phyloP scores from a whole-genome alignment of 2,329 filamentous ascomycete genomes.

The Xylaria sp. region DNA sequence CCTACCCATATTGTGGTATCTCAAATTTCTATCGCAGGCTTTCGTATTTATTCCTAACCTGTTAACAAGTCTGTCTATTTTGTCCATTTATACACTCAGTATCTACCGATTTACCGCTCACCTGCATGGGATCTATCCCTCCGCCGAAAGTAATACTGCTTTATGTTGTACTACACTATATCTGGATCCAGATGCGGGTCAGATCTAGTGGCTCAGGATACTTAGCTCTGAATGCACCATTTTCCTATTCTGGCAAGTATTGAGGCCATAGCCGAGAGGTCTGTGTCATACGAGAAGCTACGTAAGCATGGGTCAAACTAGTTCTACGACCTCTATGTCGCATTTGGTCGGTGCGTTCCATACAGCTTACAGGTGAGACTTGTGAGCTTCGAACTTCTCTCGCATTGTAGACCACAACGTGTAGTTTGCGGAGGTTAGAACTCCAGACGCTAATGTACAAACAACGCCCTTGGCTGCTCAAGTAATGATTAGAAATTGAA shows the following conservation, averaged over 20 bases:
- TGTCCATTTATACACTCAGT: neutral
- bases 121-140: neutral
- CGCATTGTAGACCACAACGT: constrained; percentile 4
- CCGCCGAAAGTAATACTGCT: constrained; percentile 1
- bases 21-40: neutral
- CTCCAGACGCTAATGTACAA: neutral
- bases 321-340: neutral
- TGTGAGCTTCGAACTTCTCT: neutral
- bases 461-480: constrained; percentile 5
- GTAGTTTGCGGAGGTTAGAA: constrained; percentile 5
- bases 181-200: constrained; percentile 3
- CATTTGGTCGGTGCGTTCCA: neutral
- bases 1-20: neutral
- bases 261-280: constrained; percentile 6
- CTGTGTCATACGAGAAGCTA: constrained; percentile 8
- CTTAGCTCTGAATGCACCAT: constrained; percentile 15
- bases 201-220: neutral
- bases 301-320: neutral
- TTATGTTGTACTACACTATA: neutral
- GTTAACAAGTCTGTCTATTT: neutral
- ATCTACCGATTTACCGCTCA: neutral
- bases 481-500: constrained; percentile 24
- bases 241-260: constrained; percentile 26
- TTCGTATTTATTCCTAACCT: neutral
- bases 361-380: neutral